Base-by-base conservation (phyloP, 768 basidiomycete species). In the Boletus sp. region DNA sequence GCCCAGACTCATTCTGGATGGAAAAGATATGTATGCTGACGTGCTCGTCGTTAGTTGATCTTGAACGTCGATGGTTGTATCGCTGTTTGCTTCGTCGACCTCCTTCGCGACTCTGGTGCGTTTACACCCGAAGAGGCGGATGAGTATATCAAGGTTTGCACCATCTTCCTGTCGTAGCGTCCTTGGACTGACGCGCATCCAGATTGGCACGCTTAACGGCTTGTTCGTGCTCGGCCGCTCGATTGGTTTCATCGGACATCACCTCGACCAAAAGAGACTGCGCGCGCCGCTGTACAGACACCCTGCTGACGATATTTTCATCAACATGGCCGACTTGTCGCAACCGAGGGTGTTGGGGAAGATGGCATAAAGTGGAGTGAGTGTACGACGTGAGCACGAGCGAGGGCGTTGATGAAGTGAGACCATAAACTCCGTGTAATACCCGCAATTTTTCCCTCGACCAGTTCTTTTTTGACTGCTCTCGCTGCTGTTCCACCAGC, bases 191-290 rank as follows among this genome's bases (percentile, higher is more conserved):
- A 54, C 49, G 4, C 8, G 40, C 21, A 33, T 27, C 23, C 50
- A 78, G 82, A 94, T 94, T 58, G 93, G 93, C 50, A 90, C 90
- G 4, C 82, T 99, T 53, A 98, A 98, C 69, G 96, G 95, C 54
- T 80, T 99, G 55, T 98, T 98, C 76, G 96, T 99, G 43, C 86
- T 98, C 51, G 96, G 96, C 44, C 91, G 96, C 61, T 93, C 90
- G 72, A 97, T 97, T 71, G 96, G 95, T 61, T 97, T 98, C 83
- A 93, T 96, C 65, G 93, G 93, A 38, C 93, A 92, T 77, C 91
- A 91, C 70, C 84, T 94, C 46, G 96, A 98, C 78, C 96, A 98
- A 82, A 95, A 94, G 82, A 83, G 93, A 62, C 83, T 96, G 69
- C 85, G 88, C 57, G 92, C 92, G 35, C 91, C 92, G 41, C 79